phyloP scores from a whole-genome alignment of 345 rosid species.

The Diplotaxis tenuifolia region DNA sequence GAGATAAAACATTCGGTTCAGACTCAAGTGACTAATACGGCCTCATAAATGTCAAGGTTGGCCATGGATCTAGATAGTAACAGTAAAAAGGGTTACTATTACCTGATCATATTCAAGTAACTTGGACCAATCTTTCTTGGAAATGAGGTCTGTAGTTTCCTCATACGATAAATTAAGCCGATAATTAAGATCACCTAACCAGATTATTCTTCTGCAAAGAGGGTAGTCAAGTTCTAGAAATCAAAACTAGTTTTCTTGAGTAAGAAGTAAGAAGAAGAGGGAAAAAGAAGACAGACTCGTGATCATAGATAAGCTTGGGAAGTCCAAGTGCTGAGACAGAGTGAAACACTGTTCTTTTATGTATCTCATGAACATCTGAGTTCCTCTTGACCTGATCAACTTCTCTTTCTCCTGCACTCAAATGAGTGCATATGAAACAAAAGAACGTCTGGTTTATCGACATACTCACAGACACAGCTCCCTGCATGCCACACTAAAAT shows the following conservation, averaged over 20 bases:
- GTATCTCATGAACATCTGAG: constrained; percentile 84
- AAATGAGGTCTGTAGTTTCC: constrained; percentile 58
- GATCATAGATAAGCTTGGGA: constrained; percentile 69
- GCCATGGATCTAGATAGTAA: no score
- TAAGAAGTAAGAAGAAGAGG: not conserved
- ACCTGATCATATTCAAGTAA: constrained; percentile 86
- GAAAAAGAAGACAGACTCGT: constrained; percentile 61
- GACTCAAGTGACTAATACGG: no score
- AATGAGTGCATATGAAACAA: constrained; percentile 81
- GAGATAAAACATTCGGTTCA: no score
- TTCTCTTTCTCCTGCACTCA: constrained; percentile 87
- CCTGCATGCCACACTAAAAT: constrained; percentile 46
- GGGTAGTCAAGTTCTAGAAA: not conserved
- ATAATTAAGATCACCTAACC: constrained; percentile 96
- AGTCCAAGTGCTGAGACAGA: constrained; percentile 54
- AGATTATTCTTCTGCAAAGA: constrained; percentile 69
- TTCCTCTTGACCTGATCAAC: constrained; percentile 89
- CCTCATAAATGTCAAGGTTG: no score
- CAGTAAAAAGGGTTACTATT: not conserved
- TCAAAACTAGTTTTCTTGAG: not conserved
- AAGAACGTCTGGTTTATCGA: constrained; percentile 85
- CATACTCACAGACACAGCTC: constrained; percentile 93
- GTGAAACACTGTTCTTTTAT: constrained; percentile 68
- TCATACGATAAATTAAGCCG: constrained; percentile 81
- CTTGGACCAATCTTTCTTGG: constrained; percentile 63